Conservation (phyloP, 140 eudicot genomes). For the Stevia rebaudiana region DNA sequence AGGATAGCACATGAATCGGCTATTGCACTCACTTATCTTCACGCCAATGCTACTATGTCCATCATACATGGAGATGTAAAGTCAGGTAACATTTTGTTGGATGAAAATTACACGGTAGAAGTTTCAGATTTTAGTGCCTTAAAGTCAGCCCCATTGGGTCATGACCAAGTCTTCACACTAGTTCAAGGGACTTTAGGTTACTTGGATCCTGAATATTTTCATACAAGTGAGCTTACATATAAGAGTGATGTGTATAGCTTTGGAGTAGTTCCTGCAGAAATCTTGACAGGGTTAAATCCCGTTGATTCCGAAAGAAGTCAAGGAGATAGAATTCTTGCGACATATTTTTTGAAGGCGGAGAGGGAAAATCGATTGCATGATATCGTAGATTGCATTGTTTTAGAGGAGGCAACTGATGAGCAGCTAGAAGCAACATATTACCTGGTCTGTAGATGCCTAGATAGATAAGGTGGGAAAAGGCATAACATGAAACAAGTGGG, state of each 20-base stretch:
- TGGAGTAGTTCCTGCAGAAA: conserved; percentile 3
- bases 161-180: neutral
- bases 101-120: conserved; percentile 4
- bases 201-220: neutral
- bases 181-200: neutral
- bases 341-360: neutral
- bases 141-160: neutral
- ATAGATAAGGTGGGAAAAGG: neutral
- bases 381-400: neutral
- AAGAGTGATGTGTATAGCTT: conserved; percentile 1
- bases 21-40: conserved; percentile 5
- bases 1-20: conserved; percentile 12
- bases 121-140: neutral
- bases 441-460: neutral
- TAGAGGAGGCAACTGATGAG: neutral
- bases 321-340: neutral
- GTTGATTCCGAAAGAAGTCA: neutral
- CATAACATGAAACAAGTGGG: neutral
- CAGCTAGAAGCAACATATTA: neutral
- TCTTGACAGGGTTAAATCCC: neutral
- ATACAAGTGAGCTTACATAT: neutral
- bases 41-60: neutral
- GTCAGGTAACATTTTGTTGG: neutral
- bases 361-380: neutral
- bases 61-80: conserved; percentile 13